phyloP scores from a whole-genome alignment of 1,284 basidiomycete genomes.

The Dichomitus squalens region DNA sequence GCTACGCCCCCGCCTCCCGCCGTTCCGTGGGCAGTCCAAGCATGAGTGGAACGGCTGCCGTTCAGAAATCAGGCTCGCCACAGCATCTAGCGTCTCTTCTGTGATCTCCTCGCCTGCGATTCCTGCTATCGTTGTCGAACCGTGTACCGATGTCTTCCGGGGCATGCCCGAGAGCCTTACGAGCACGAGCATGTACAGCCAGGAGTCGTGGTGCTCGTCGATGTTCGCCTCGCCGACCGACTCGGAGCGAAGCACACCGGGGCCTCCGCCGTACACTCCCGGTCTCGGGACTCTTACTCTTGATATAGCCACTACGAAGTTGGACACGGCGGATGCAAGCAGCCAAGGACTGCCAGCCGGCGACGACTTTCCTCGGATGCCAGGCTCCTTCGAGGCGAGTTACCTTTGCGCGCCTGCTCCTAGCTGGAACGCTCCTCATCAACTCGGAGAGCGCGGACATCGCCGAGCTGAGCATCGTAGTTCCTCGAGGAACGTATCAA shows the following conservation, averaged over 20 bases:
- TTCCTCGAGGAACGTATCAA: not conserved
- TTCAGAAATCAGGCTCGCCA: not conserved
- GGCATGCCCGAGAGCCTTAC: conserved; percentile 3
- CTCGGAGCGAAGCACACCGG: not conserved
- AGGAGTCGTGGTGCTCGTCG: conserved; percentile 5
- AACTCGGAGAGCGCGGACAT: conserved; percentile 2
- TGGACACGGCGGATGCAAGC: not conserved
- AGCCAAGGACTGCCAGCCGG: too few species aligned
- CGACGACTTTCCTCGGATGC: too few species aligned
- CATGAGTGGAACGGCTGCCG: conserved; percentile 14
- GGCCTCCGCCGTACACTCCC: not conserved
- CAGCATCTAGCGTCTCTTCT: conserved; percentile 1
- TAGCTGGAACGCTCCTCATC: conserved; percentile 9
- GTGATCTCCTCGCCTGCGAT: not conserved
- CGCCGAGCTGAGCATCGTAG: not conserved
- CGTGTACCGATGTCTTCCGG: not conserved
- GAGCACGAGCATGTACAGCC: conserved; percentile 12
- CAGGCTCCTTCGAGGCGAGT: not conserved
- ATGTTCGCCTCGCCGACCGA: not conserved
- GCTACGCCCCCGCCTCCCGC: conserved; percentile 10
- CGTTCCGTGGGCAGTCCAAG: conserved; percentile 15
- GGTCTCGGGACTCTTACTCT: too few species aligned
- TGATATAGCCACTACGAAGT: not conserved
- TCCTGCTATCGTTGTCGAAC: conserved; percentile 17
- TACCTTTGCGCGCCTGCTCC: conserved; percentile 16